Base-by-base conservation (phyloP, 257 asterid species). In the Fraxinus quadrangulata region DNA sequence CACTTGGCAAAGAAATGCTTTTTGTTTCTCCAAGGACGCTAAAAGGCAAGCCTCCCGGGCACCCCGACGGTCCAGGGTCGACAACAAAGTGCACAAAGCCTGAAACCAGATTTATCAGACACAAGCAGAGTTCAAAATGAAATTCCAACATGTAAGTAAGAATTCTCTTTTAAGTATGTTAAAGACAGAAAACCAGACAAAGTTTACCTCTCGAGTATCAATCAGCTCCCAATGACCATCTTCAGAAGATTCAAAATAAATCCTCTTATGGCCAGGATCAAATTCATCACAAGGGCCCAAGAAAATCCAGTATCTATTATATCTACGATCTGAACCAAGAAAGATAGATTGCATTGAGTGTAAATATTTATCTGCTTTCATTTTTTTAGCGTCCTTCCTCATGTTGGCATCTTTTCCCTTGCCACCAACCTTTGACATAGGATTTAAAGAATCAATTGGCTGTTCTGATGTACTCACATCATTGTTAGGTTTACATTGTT, bases 191-290 rank as follows among this genome's bases (percentile, higher is more conserved):
- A n/a, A 77, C 40, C 51, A 17, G 71, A 77, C 30, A 59, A 72
- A 42, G 67, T 39, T 47, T 84, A 96, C 98, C 99, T 96, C 97
- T 86, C 80, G 86, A 59, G 88, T 79, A 86, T 96, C 96, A 73
- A 96, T 87, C 83, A 96, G 88, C 85, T 89, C 94, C 97, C 99
- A 96, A 86, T 93, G 97, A 36, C 99, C 97, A 89, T 93, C 98
- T 82, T 96, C 99, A 5, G 97, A 96, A 79, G 97, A 93, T 84
- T 93, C 99, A 75, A 96, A 96, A 88, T 96, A 96, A 81, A 96
- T 90, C 83, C 97, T 89, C 87, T 90, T 87, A 82, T 96, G 99
- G 45, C 98, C 98, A 77, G 97, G 97, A 88, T 96, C 99, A 73
- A 70, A 76, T 71, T 88, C 95, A 86, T 88, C 85, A 84, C 99